Percentiles rank a stretch among this genome's conserved stretches.
These are phyloP conservation scores for Lasiodiplodia theobromae DNA, from an alignment of 2,329 filamentous ascomycete genomes.

Conservation along the genomic window DNA sequence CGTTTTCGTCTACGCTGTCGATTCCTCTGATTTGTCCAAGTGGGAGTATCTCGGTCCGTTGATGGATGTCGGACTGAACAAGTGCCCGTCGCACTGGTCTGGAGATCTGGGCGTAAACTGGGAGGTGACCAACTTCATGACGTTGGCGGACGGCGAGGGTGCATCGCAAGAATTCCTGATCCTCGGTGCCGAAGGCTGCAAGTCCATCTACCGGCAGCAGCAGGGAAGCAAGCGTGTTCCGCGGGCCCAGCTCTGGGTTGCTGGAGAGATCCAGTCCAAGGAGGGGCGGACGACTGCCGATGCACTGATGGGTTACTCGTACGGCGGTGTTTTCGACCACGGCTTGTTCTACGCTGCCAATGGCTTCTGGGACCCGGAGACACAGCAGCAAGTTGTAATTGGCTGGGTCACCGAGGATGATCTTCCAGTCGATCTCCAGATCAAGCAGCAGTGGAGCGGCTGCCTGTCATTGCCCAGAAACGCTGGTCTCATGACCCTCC, in stretches of 20 bases:
- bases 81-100: conserved; percentile 53
- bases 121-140: conserved; percentile 59
- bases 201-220: conserved; percentile 33
- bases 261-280: conserved; percentile 39
- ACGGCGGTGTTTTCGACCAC: conserved; percentile 57
- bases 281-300: not conserved
- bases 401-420: conserved; percentile 63
- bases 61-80: conserved; percentile 50
- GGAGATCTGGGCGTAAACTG: conserved; percentile 61
- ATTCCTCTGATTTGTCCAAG: conserved; percentile 47
- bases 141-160: conserved; percentile 41
- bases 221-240: conserved; percentile 29
- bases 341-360: conserved; percentile 59
- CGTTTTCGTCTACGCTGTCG: conserved; percentile 56
- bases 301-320: conserved; percentile 44
- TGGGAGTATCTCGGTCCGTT: conserved; percentile 58
- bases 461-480: conserved; percentile 56
- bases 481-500: conserved; percentile 49
- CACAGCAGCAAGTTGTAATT: conserved; percentile 52
- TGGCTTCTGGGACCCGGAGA: conserved; percentile 56
- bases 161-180: conserved; percentile 51
- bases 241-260: conserved; percentile 55
- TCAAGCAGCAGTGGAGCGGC: conserved; percentile 59
- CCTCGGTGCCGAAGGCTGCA: conserved; percentile 56
- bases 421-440: conserved; percentile 51